Base-by-base conservation (phyloP, 148 eudicot species). In the Rhododendron molle region DNA sequence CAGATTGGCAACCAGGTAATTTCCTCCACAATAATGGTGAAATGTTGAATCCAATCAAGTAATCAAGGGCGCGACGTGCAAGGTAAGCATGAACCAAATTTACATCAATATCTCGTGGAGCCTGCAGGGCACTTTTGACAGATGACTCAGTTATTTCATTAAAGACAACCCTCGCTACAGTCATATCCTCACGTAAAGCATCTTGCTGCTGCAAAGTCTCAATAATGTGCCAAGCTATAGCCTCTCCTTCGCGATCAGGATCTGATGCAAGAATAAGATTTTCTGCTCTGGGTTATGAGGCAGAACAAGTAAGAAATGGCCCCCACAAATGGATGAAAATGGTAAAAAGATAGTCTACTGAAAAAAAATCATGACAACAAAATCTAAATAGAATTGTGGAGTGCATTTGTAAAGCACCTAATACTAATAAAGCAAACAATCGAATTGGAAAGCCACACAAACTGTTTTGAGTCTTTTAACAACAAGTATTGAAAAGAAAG, bases 241-340 rank as follows among this genome's bases (percentile, higher is more conserved):
- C 98, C 89, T 97, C 99, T 56, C 99, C 98, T 89, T 97, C 99
- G 44, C 99, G 98, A 88, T 97, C 99, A 88, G 99, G 99, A 89
- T 97, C 98, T 78, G 99, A 95, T 88, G 99, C 99, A 87, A 97
- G 98, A 88, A 97, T 93, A 85, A 97, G 96, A 92, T 95, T 93
- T 87, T 95, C 87, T 89, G 98, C 98, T 88, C 99, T 97, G 96
- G 88, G 83, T 83, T 87, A 86, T 58, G 89, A 91, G 83, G 86
- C 26, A 86, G 56, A 65, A 82, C 77, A 89, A 86, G 82, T 86
- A 47, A 92, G 89, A 81, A 86, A 56, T 40, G 80, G 85, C 32
- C 69, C 12, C 73, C 44, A 56, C 72, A 80, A 85, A 49, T 36
- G 7, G 15, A 38, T 80, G 71, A 83, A 76, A 12, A 18, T 44